Evolutionary conservation across 2,329 filamentous ascomycete genomes (phyloP).

Genomic region (Pleurostoma richardsiae): DNA sequence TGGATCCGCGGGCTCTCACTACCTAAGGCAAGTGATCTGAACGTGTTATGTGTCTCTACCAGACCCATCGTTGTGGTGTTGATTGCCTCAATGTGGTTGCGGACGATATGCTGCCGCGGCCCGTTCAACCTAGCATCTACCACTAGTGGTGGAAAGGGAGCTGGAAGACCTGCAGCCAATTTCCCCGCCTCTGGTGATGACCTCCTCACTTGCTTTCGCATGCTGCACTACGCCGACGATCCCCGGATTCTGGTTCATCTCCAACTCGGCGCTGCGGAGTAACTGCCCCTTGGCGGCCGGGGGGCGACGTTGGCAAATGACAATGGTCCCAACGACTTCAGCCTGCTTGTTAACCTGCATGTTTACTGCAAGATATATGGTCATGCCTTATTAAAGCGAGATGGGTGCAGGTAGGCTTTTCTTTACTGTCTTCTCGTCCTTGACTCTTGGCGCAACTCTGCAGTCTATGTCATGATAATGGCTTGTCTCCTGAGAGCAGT

Average conservation of each 20-base stretch:
- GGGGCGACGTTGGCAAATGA: not conserved
- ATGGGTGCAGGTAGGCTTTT: not conserved
- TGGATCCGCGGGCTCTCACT: too few relatives aligned
- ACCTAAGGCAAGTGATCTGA: too few relatives aligned
- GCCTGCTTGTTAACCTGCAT: not conserved
- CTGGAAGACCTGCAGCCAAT: not conserved
- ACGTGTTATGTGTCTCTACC: too few relatives aligned
- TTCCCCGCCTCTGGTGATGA: not conserved
- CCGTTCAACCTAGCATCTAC: not conserved
- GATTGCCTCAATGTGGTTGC: not conserved
- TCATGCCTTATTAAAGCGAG: not conserved
- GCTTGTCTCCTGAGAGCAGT: constrained; percentile 7
- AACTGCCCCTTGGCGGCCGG: not conserved
- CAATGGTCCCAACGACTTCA: not conserved
- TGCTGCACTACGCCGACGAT: too few relatives aligned
- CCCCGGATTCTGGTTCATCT: not conserved
- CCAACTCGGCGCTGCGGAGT: constrained; percentile 3
- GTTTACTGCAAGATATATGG: not conserved
- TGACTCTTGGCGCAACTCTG: not conserved
- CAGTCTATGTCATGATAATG: constrained; percentile 4
- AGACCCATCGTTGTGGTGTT: not conserved
- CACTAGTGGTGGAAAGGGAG: not conserved
- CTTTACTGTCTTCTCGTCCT: not conserved
- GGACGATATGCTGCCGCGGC: not conserved
- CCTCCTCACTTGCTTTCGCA: not conserved